These are phyloP conservation scores for Hymenochaete sp. DNA, from an alignment of 1,284 basidiomycete genomes.

Conservation along the genomic window DNA sequence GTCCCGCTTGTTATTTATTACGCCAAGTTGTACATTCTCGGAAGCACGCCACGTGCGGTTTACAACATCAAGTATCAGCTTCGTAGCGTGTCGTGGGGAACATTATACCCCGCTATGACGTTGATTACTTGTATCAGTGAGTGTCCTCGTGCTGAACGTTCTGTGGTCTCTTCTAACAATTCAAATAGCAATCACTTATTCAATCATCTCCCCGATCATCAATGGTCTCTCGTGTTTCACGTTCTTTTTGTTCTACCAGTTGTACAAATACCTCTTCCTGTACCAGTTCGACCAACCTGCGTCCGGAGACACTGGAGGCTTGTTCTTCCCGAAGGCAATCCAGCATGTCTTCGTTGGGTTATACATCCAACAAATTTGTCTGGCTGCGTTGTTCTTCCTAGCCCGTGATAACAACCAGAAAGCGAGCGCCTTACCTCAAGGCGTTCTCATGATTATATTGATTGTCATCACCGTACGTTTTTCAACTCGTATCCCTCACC, in stretches of 20 bases:
- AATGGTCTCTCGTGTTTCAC: constrained; percentile 81
- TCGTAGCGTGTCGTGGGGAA: constrained; percentile 73
- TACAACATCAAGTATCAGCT: constrained; percentile 71
- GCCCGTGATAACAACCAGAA: constrained; percentile 45
- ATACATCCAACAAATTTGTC: constrained; percentile 79
- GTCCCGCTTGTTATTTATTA: constrained; percentile 76
- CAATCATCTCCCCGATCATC: constrained; percentile 89
- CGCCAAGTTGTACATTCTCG: constrained; percentile 77
- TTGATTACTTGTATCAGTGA: constrained; percentile 60
- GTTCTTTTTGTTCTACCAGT: constrained; percentile 78
- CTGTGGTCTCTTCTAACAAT: background rate
- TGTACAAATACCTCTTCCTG: constrained; percentile 87
- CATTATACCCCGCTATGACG: constrained; percentile 68
- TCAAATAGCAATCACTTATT: constrained; percentile 57
- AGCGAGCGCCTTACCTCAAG: constrained; percentile 60
- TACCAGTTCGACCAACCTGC: constrained; percentile 73
- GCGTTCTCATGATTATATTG: constrained; percentile 75
- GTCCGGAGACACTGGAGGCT: constrained; percentile 78
- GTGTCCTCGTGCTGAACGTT: constrained; percentile 1
- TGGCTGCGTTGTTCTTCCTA: constrained; percentile 85
- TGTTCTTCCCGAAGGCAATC: constrained; percentile 94
- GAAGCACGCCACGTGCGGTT: constrained; percentile 83
- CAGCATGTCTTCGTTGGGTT: constrained; percentile 87
- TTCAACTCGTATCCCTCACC: constrained; percentile 13
- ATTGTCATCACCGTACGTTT: constrained; percentile 67